Conservation (phyloP, 345 rosid species). For the Stellera chamaejasme region DNA sequence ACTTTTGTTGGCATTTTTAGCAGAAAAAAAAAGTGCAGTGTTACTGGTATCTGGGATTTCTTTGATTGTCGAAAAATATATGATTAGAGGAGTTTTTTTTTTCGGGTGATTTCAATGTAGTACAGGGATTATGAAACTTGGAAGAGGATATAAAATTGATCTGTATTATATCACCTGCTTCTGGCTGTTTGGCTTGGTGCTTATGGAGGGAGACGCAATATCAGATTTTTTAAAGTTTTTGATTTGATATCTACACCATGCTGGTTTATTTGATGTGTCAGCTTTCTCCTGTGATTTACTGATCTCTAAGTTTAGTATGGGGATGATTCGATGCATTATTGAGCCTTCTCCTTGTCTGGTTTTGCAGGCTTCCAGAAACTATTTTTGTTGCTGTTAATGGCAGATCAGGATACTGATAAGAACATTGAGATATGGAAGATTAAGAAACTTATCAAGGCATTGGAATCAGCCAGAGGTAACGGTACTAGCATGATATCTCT, state of each 20-base stretch:
- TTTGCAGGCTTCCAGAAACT: not conserved
- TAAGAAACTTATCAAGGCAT: constrained; percentile 79
- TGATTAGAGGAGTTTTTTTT: not conserved
- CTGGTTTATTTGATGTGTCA: not conserved
- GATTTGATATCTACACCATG: not conserved
- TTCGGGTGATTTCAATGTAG: not conserved
- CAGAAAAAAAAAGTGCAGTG: not conserved
- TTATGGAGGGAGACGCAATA: too few species aligned
- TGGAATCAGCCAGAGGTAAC: constrained; percentile 88
- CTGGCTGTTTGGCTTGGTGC: too few species aligned
- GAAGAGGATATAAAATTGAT: too few species aligned
- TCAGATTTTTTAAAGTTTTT: not conserved
- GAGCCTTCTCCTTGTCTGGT: not conserved
- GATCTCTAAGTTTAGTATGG: not conserved
- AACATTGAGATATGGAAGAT: constrained; percentile 96
- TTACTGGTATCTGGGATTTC: not conserved
- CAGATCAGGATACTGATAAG: constrained; percentile 65
- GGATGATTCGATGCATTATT: not conserved
- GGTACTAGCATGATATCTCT: constrained; percentile 98
- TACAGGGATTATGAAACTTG: too few species aligned
- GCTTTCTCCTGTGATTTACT: not conserved
- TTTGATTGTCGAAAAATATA: not conserved
- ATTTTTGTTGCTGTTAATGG: constrained; percentile 19
- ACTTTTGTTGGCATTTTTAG: not conserved
- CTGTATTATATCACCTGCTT: too few species aligned